Evolutionary conservation across 768 basidiomycete genomes (phyloP).

Genomic region (Calocera cornea): DNA sequence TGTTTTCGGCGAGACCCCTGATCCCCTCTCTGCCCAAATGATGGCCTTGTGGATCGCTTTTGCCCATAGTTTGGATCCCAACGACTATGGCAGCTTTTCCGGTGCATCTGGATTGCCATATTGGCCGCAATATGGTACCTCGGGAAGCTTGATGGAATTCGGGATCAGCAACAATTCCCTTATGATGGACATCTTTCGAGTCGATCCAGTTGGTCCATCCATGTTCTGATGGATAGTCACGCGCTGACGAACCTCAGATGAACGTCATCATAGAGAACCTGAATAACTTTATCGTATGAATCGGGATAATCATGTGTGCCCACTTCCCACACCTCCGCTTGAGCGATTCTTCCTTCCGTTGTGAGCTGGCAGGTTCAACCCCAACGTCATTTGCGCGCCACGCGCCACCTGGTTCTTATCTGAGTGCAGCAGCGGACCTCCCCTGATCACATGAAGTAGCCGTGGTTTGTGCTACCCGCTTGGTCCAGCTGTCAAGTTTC

Average conservation of each 20-base stretch:
- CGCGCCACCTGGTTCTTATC: too few relatives aligned
- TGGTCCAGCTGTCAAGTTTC: too few relatives aligned
- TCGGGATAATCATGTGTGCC: background rate
- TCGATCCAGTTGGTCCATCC: background rate
- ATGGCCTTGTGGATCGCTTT: background rate
- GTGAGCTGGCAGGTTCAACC: too few relatives aligned
- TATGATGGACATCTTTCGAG: background rate
- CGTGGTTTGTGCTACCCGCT: too few relatives aligned
- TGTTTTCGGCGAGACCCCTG: background rate
- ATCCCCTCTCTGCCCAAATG: background rate
- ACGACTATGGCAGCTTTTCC: background rate
- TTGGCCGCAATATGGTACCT: background rate
- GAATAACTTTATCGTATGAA: background rate
- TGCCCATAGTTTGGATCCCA: background rate
- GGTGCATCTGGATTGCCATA: background rate
- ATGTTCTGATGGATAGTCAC: background rate
- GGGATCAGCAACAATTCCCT: background rate
- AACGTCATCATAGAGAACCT: background rate
- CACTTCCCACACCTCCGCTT: background rate
- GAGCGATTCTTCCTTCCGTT: background rate
- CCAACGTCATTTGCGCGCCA: too few relatives aligned
- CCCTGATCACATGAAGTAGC: too few relatives aligned
- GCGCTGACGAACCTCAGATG: background rate
- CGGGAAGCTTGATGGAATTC: background rate
- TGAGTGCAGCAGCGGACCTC: too few relatives aligned